Evolutionary conservation across 2,329 filamentous ascomycete species (phyloP), one percentile per base, ranked within the genome.

Genomic region (Exophiala dermatitidis): DNA sequence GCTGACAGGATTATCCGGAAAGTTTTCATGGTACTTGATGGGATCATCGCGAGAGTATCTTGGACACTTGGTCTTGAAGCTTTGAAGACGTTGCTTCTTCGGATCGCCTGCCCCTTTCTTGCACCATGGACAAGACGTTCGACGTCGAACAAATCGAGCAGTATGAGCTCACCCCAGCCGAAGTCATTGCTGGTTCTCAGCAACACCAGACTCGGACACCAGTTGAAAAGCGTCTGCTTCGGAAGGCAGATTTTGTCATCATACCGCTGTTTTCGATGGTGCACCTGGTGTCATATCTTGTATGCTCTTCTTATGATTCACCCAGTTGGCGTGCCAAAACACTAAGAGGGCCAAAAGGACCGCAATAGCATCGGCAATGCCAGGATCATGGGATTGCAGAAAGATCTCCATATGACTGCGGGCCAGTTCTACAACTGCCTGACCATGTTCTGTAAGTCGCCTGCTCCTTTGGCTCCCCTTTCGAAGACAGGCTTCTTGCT

Each of bases 391-490:
- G 48, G 48, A 4, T 19, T 55, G 5, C 43, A 50, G 6, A 43
- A 46, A 34, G 52, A 55, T 30, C 42, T 55, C 7, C 6, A 42
- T n/a, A 19, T 55, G 29, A 55, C 12, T 19, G 26, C 31, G 8
- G 28, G 45, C 26, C 48, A 55, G 30, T 55, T 34, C 48, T 55
- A 50, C 26, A 55, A 55, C 48, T 41, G 34, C 19, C 28, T 55
- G 10, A 46, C 38, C 19, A 34, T 55, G 48, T 55, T 55, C 19
- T 55, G 52, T 55, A 40, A 28, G 47, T 51, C 36, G 26, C 12
- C 5, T 29, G 9, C 30, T 4, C n/a, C 33, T 19, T 19, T 19
- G 19, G 19, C 19, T 19, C 19, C 19, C 19, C 19, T 19, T 19
- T 19, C 7, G n/a, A 36, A 36, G n/a, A 10, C 36, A 12, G n/a